Evolutionary conservation across 23 red algal species (phyloP).

Genomic region (Gracilaria domingensis): DNA sequence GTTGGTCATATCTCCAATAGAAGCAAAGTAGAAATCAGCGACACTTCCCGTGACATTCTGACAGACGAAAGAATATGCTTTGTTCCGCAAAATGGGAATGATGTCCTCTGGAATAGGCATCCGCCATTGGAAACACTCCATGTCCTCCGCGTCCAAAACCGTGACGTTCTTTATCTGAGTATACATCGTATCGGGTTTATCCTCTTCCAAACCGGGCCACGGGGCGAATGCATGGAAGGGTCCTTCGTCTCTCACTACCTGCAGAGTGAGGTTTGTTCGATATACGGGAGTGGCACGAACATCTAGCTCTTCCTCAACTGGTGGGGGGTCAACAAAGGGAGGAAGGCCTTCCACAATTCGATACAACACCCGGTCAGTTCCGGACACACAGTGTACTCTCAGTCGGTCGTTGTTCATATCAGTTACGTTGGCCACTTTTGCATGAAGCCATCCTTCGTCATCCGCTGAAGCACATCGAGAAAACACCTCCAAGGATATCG

Average conservation of each 20-base stretch:
- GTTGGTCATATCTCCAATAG: neutral
- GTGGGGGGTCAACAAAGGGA: neutral
- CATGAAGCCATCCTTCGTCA: neutral
- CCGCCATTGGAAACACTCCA: neutral
- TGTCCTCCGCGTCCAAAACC: neutral
- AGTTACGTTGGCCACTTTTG: neutral
- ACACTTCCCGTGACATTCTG: neutral
- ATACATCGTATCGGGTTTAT: neutral
- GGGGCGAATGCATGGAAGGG: neutral
- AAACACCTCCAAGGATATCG: neutral
- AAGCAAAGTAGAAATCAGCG: neutral
- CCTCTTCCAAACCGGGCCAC: neutral
- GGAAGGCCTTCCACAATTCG: neutral
- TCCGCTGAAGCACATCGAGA: neutral
- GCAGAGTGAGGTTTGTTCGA: neutral
- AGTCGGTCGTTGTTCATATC: neutral
- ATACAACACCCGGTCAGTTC: neutral
- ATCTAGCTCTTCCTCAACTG: neutral
- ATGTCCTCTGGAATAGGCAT: neutral
- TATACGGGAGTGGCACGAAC: neutral
- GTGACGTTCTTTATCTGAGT: neutral
- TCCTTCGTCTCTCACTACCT: constrained; percentile 10
- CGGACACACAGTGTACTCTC: neutral
- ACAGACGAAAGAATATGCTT: neutral
- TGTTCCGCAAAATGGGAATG: neutral